A percentile compares a stretch with the other conserved stretches of the same genome.
These are phyloP conservation scores for Camelina hispida DNA, from an alignment of 345 rosid genomes.

Conservation along the genomic window DNA sequence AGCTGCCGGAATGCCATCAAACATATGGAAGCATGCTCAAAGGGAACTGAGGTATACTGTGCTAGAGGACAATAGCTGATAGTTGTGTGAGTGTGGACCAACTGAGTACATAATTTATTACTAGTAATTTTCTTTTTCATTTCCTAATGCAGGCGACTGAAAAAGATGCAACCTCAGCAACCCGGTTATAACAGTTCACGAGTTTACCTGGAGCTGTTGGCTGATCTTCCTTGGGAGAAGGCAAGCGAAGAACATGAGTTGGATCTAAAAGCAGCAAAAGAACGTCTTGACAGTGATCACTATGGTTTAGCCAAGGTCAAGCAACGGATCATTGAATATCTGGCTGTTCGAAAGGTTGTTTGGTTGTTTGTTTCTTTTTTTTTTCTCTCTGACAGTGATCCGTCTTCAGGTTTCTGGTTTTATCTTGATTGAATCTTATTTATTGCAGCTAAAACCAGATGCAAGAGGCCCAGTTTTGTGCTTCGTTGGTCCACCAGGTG, in stretches of 20 bases:
- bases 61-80: slow-evolving; percentile 5
- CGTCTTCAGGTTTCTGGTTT: slow-evolving; percentile 26
- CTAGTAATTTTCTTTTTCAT: slow-evolving; percentile 13
- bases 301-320: slow-evolving; percentile 90
- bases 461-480: slow-evolving; percentile 97
- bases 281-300: slow-evolving; percentile 93
- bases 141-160: slow-evolving; percentile 74
- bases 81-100: slow-evolving; percentile 9
- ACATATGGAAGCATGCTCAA: slow-evolving; percentile 97
- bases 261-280: slow-evolving; percentile 90
- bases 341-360: slow-evolving; percentile 99
- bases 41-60: slow-evolving; percentile 82
- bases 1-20: slow-evolving; percentile 93
- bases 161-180: slow-evolving; percentile 99
- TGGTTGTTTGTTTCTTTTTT: slow-evolving; percentile 37
- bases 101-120: slow-evolving; percentile 3
- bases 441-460: slow-evolving; percentile 95
- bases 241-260: slow-evolving; percentile 84
- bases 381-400: slow-evolving; percentile 1
- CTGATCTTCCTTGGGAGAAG: slow-evolving; percentile 97
- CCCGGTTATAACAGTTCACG: slow-evolving; percentile 98
- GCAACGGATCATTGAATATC: slow-evolving; percentile 95
- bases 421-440: slow-evolving; percentile 35
- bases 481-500: slow-evolving; percentile 99
- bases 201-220: slow-evolving; percentile 93